Evolutionary conservation across 2,329 filamentous ascomycete genomes (phyloP).

Genomic region (Xylariaceae sp.): DNA sequence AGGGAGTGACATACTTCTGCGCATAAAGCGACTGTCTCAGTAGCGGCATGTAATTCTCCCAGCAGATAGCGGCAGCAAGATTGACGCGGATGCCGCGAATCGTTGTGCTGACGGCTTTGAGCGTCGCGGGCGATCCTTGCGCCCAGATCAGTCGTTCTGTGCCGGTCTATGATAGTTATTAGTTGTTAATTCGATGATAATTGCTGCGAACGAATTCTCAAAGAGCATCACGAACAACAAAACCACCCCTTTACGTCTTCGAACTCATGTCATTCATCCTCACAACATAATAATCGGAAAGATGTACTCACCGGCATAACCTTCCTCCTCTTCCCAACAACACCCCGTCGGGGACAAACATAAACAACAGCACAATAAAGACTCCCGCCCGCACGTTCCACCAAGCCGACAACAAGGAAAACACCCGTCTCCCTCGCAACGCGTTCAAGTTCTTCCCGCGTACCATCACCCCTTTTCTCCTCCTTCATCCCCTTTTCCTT

Average conservation of each 20-base stretch:
- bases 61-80: conserved; percentile 84
- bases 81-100: conserved; percentile 77
- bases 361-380: conserved; percentile 81
- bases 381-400: conserved; percentile 76
- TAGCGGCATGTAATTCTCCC: conserved; percentile 95
- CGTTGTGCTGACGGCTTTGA: conserved; percentile 71
- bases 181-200: neutral
- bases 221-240: neutral
- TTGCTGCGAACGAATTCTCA: neutral
- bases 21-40: conserved; percentile 77
- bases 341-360: conserved; percentile 66
- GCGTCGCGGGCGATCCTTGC: conserved; percentile 71
- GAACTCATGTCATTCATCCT: neutral
- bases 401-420: conserved; percentile 72
- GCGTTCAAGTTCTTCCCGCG: conserved; percentile 70
- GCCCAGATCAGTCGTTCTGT: conserved; percentile 83
- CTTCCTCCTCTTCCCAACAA: conserved; percentile 82
- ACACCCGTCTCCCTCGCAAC: conserved; percentile 73
- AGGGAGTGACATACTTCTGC: conserved; percentile 52
- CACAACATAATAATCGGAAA: neutral
- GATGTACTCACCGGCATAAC: conserved; percentile 68
- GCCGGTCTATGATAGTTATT: conserved; percentile 15
- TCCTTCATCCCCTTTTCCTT: conserved; percentile 32
- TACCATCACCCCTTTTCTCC: conserved; percentile 58
- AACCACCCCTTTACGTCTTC: neutral